These are phyloP conservation scores for Athelia sp. DNA, from an alignment of 1,284 basidiomycete genomes.

Conservation along the genomic window DNA sequence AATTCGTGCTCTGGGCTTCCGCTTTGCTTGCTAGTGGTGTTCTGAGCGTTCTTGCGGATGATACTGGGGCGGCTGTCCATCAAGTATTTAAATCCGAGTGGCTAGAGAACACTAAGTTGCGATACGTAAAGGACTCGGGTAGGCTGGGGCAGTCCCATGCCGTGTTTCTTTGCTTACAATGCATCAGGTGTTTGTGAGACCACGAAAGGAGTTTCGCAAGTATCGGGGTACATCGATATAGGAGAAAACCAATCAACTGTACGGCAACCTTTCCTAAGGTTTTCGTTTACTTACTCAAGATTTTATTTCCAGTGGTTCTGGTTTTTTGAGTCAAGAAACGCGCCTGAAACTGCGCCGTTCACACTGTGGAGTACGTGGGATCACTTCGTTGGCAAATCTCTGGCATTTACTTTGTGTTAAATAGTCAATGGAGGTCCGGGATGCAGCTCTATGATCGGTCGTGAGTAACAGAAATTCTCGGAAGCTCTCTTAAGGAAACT, in stretches of 20 bases:
- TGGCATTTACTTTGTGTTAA: slow-evolving; percentile 8
- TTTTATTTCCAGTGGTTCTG: slow-evolving; percentile 57
- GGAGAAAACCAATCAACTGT: slow-evolving; percentile 61
- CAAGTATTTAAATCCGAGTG: neutral
- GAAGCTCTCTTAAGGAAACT: neutral
- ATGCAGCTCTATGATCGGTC: slow-evolving; percentile 61
- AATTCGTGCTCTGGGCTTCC: too few relatives aligned
- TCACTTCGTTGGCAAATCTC: neutral
- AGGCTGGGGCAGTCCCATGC: too few relatives aligned
- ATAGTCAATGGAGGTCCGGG: slow-evolving; percentile 53
- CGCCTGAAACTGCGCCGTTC: slow-evolving; percentile 58
- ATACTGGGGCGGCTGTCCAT: neutral
- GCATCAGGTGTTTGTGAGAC: slow-evolving; percentile 53
- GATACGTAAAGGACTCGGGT: slow-evolving; percentile 59
- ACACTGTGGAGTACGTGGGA: slow-evolving; percentile 47
- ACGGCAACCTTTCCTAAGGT: slow-evolving; percentile 8
- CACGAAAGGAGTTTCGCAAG: slow-evolving; percentile 60
- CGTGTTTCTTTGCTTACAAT: too few relatives aligned
- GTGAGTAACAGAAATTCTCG: neutral
- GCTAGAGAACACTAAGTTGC: slow-evolving; percentile 25
- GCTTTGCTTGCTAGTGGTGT: too few relatives aligned
- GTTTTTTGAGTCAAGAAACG: slow-evolving; percentile 63
- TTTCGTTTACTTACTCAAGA: slow-evolving; percentile 1
- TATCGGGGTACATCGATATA: slow-evolving; percentile 64
- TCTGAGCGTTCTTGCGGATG: too few relatives aligned